Base-by-base conservation (phyloP, 2,329 filamentous ascomycete genomes). In the Pseudogymnoascus sp. region DNA sequence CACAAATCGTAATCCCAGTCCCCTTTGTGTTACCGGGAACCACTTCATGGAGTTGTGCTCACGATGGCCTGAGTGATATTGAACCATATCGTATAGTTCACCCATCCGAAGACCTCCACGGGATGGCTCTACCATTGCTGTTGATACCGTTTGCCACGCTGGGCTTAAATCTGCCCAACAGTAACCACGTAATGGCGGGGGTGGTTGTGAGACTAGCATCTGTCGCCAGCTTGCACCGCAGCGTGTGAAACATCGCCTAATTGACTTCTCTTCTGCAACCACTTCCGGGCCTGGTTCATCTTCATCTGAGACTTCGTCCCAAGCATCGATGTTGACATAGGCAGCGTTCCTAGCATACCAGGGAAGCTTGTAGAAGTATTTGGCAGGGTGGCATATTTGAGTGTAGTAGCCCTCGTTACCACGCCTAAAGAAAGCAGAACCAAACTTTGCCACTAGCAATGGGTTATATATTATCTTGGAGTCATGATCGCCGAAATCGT, bases 131-230 rank as follows among this genome's bases (percentile, higher is more conserved):
- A 55, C n/a, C 45, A 55, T 55, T 31, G 25, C 25, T 6, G 25
- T 33, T 1, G 25, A 55, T 33, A 55, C 2, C 25, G 8, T 18
- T 18, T 12, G 33, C 45, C 25, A 33, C 9, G 2, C 45, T 6
- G 45, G 12, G 1, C 18, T 2, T 7, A 55, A 33, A 55, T 55
- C 45, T 12, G 6, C 6, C n/a, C 2, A 23, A 16, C 6, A 33
- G 25, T 61, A 61, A 5, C 60, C 60, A 3, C 55, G 33, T 21
- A 23, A 1, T 11, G 18, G 40, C 6, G 60, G 60, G 1, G 60
- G 60, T 14, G 60, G 60, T n/a, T 61, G 60, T 23, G 60, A 61
- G 21, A 61, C 60, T 21, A 61, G 12, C 60, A 61, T 61, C 31
- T 5, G 40, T 25, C 60, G 35, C 60, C 60, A 61, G n/a, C 60